Evolutionary conservation across 768 basidiomycete genomes (phyloP).

Genomic region (Tremella fuciformis): DNA sequence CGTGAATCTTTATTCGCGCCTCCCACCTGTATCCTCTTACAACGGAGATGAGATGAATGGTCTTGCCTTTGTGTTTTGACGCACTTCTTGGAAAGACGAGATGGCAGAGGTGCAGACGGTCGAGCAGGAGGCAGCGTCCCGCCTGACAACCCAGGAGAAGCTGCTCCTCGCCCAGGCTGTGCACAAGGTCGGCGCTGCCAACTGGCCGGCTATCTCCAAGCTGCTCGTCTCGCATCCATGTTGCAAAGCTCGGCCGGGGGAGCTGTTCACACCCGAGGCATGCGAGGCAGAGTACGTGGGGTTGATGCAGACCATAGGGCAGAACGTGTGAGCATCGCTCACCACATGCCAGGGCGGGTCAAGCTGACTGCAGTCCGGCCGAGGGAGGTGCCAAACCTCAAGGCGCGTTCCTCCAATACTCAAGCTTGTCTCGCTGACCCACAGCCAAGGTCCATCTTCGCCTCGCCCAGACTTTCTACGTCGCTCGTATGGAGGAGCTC

Average conservation of each 20-base stretch:
- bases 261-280: conserved; percentile 68
- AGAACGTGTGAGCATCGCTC: conserved; percentile 55
- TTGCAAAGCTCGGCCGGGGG: conserved; percentile 59
- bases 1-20: too few relatives aligned
- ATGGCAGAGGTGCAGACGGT: too few relatives aligned
- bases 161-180: conserved; percentile 83
- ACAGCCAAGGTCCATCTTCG: conserved; percentile 65
- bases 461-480: conserved; percentile 74
- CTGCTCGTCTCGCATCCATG: conserved; percentile 67
- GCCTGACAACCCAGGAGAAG: conserved; percentile 58
- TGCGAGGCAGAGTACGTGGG: conserved; percentile 66
- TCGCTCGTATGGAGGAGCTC: conserved; percentile 67
- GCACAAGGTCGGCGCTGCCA: conserved; percentile 66
- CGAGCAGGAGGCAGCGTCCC: not conserved
- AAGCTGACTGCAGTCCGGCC: conserved; percentile 31
- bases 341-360: not conserved
- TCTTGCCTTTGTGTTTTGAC: too few relatives aligned
- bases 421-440: not conserved
- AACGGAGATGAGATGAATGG: too few relatives aligned
- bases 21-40: too few relatives aligned
- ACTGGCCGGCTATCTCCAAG: conserved; percentile 66
- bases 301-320: conserved; percentile 66
- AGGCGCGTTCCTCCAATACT: conserved; percentile 54
- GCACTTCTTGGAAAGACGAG: too few relatives aligned
- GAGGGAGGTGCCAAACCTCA: conserved; percentile 60